Percentiles rank a stretch among this genome's conserved stretches.
Evolutionary conservation across 495 filamentous ascomycete genomes (phyloP).

Genomic region (Collariella sp.): DNA sequence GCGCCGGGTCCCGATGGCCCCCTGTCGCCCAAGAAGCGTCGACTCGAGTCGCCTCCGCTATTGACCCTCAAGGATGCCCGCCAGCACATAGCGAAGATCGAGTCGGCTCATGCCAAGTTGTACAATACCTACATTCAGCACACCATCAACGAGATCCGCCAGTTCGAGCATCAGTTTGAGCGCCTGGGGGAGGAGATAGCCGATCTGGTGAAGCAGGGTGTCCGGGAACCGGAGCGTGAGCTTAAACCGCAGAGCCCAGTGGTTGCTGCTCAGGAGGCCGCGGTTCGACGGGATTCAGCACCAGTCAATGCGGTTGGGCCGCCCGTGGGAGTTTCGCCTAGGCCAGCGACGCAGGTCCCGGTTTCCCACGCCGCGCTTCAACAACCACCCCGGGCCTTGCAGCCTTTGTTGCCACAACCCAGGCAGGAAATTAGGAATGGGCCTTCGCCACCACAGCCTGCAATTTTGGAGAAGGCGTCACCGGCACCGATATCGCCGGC

Average conservation of each 20-base stretch:
- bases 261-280: conserved; percentile 14
- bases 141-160: conserved; percentile 58
- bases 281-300: background rate
- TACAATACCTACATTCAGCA: conserved; percentile 65
- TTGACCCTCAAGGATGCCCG: conserved; percentile 54
- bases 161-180: conserved; percentile 62
- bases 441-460: conserved; percentile 2
- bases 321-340: conserved; percentile 8
- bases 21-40: conserved; percentile 56
- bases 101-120: conserved; percentile 58
- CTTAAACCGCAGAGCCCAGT: conserved; percentile 34
- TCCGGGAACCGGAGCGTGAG: conserved; percentile 2
- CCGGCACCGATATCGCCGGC: conserved; percentile 1
- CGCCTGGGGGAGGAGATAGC: conserved; percentile 57
- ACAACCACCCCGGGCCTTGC: conserved; percentile 8
- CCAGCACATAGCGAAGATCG: conserved; percentile 58
- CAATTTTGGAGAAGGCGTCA: background rate
- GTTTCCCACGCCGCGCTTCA: conserved; percentile 2
- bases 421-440: conserved; percentile 6
- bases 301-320: conserved; percentile 9
- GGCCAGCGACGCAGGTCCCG: conserved; percentile 9
- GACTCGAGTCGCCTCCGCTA: conserved; percentile 56
- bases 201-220: conserved; percentile 46
- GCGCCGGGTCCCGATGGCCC: conserved; percentile 28
- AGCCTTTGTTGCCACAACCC: conserved; percentile 10